Conservation (phyloP, 345 rosid genomes). For the Clarkia xantiana region DNA sequence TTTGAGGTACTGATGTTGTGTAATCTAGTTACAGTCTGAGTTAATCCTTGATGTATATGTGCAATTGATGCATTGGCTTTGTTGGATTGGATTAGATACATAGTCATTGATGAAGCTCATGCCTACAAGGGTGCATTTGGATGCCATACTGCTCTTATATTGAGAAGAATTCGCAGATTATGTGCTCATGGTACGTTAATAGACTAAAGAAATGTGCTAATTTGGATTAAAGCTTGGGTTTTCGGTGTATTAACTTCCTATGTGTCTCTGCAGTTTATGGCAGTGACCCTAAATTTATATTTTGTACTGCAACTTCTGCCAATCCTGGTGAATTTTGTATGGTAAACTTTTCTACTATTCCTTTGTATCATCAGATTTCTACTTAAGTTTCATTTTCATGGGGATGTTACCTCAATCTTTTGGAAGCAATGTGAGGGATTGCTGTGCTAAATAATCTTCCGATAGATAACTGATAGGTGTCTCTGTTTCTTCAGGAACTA, state of each 20-base stretch:
- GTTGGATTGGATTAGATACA: constrained; percentile 29
- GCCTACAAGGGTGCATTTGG: constrained; percentile 93
- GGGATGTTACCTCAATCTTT: not conserved
- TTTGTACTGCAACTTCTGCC: constrained; percentile 93
- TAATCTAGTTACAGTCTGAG: no score
- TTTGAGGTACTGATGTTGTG: constrained; percentile 37
- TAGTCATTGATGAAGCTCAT: constrained; percentile 95
- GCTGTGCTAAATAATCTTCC: no score
- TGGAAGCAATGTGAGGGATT: no score
- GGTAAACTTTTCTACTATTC: constrained; percentile 27
- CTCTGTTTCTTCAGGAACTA: constrained; percentile 55
- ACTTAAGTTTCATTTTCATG: not conserved
- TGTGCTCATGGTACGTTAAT: constrained; percentile 64
- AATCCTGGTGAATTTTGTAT: constrained; percentile 88
- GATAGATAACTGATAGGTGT: not conserved
- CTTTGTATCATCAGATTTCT: no score
- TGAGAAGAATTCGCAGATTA: constrained; percentile 80
- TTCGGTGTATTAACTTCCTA: constrained; percentile 3
- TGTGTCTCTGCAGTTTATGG: constrained; percentile 54
- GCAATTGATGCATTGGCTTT: not conserved
- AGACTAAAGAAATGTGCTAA: not conserved
- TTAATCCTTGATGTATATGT: not conserved
- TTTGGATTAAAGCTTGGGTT: no score
- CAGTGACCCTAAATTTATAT: constrained; percentile 60
- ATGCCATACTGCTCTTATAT: constrained; percentile 84